A percentile compares a stretch with the other conserved stretches of the same genome.
These are phyloP conservation scores for Sclerotinia nivalis DNA, from an alignment of 2,329 filamentous ascomycete genomes.

Conservation along the genomic window DNA sequence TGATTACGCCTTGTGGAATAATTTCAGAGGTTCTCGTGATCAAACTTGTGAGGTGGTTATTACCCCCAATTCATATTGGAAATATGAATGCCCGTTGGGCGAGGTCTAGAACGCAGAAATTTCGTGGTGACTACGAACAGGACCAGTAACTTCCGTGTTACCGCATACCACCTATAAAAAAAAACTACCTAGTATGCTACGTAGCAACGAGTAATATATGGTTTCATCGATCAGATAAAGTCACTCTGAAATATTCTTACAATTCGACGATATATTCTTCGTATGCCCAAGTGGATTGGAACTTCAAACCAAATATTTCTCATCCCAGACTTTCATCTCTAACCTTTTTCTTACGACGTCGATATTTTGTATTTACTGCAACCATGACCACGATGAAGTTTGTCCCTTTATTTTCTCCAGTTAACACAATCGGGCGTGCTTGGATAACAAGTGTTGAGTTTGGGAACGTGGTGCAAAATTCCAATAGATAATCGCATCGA, in stretches of 20 bases:
- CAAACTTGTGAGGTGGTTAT: background rate
- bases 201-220: background rate
- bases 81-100: background rate
- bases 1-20: background rate
- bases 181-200: background rate
- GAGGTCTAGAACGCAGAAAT: background rate
- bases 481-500: background rate
- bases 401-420: no score
- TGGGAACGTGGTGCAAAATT: background rate
- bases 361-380: background rate
- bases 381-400: no score
- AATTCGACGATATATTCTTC: background rate
- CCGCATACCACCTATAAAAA: background rate
- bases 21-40: background rate
- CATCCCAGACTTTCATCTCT: background rate
- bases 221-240: background rate
- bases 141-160: background rate
- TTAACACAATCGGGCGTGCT: no score
- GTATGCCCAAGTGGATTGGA: background rate
- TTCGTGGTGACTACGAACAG: background rate
- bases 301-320: background rate
- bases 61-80: background rate
- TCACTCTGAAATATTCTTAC: background rate
- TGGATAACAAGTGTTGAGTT: background rate
- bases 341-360: background rate